Base-by-base conservation (phyloP, 176 grass and related monocot genomes). In the Aegilops bicornis region DNA sequence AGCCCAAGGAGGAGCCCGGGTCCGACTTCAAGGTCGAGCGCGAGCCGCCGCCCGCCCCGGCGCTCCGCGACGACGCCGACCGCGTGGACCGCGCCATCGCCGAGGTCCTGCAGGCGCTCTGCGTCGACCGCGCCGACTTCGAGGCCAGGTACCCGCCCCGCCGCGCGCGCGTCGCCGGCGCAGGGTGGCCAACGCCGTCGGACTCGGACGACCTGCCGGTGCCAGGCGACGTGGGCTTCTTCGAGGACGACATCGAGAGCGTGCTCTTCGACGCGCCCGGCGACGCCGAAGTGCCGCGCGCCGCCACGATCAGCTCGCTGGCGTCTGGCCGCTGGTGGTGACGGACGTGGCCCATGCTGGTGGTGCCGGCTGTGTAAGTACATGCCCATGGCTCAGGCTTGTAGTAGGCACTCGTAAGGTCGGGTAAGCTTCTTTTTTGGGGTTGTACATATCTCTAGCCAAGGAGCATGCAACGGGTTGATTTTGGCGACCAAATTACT, bases 171-270 rank as follows among this genome's bases (percentile, higher is more conserved):
- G 14, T 48, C 39, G 31, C 22, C 22, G n/a, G 15, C 45, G n/a
- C 6, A 42, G 43, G 20, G 8, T 83, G 73, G 66, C 59, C 56
- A 10, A 1, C 25, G 14, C 14, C 56, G 23, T 36, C 30, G 73
- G 59, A 29, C 7, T 9, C 48, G 11, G 33, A 31, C 79, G 88
- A 78, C 30, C 71, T 94, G 30, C 87, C 87, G 20, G 60, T 94
- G 30, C 87, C 87, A 8, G 60, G 62, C 62, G 5, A 70, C 64
- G 84, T 19, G 54, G 54, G 56, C 27, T 87, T 94, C 33, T 87
- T 94, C 66, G 86, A 87, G 22, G 89, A 91, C 58, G 87, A 94
- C 76, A 71, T 94, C 59, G 86, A 94, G 68, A 29, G 37, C 31
- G 80, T 87, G 73, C 86, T 86, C 81, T 91, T 84, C 84, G 76